phyloP scores from a whole-genome alignment of 2,329 filamentous ascomycete species.

The Sarocladium oryzae region DNA sequence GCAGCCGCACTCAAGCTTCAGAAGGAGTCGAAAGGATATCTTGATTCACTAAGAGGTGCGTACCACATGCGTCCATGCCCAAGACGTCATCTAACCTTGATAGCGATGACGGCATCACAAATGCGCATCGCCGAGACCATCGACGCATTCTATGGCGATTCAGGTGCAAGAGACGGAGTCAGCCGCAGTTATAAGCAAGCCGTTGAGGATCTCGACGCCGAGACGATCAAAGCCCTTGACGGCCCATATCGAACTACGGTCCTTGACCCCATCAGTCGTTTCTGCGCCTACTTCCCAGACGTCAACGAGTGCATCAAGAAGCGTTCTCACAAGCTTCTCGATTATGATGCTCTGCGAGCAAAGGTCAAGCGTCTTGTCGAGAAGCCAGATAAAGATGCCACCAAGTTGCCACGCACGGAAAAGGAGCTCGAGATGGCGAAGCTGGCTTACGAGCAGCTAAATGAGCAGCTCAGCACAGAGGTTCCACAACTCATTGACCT shows the following conservation, averaged over 20 bases:
- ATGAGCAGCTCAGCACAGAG: slow-evolving; percentile 90
- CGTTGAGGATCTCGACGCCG: slow-evolving; percentile 93
- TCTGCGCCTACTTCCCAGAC: slow-evolving; percentile 97
- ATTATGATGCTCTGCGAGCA: slow-evolving; percentile 92
- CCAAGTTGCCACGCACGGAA: slow-evolving; percentile 90
- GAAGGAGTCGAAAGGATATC: slow-evolving; percentile 96
- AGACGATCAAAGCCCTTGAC: slow-evolving; percentile 97
- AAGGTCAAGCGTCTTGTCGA: slow-evolving; percentile 96
- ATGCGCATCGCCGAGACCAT: slow-evolving; percentile 99
- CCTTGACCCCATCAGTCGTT: slow-evolving; percentile 88
- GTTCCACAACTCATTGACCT: slow-evolving; percentile 94
- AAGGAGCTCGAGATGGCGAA: slow-evolving; percentile 95
- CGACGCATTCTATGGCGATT: slow-evolving; percentile 97
- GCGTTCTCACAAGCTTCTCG: slow-evolving; percentile 94
- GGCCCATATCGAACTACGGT: slow-evolving; percentile 93
- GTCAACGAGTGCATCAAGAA: slow-evolving; percentile 99
- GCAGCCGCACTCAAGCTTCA: slow-evolving; percentile 85
- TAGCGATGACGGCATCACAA: slow-evolving; percentile 97
- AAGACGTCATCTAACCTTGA: neutral
- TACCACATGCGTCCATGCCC: neutral
- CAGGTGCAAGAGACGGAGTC: slow-evolving; percentile 89
- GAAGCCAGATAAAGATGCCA: slow-evolving; percentile 97
- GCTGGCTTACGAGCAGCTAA: slow-evolving; percentile 89
- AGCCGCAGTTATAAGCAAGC: slow-evolving; percentile 97
- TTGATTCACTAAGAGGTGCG: slow-evolving; percentile 84